Conservation (phyloP, 2,329 filamentous ascomycete genomes). For the Fusarium poae region DNA sequence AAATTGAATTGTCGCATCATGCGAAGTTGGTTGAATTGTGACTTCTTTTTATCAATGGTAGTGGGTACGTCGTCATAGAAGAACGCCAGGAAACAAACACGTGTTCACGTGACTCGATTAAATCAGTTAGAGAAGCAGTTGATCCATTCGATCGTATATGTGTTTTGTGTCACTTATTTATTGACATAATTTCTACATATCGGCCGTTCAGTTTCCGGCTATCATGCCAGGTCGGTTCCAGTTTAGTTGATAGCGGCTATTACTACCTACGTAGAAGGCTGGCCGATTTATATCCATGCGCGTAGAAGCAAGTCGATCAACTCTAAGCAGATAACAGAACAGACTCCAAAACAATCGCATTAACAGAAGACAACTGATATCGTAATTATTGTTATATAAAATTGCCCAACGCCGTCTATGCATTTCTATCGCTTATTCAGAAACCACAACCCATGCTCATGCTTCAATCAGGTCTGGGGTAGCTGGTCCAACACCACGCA, state of each 20-base stretch:
- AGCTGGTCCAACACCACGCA: conserved; percentile 86
- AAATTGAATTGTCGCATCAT: conserved; percentile 32
- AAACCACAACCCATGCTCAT: conserved; percentile 24
- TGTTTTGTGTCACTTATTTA: background rate
- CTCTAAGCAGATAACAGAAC: background rate
- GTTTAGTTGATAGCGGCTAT: too few relatives aligned
- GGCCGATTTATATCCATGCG: too few relatives aligned
- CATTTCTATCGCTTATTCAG: conserved; percentile 20
- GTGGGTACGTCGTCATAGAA: conserved; percentile 38
- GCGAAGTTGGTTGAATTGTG: background rate
- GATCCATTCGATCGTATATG: background rate
- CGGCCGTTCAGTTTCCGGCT: background rate
- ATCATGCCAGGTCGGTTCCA: too few relatives aligned
- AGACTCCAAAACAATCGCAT: background rate
- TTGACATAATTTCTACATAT: background rate
- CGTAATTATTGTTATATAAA: conserved; percentile 10
- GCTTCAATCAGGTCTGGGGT: conserved; percentile 74
- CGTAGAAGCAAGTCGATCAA: too few relatives aligned
- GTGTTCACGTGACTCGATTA: conserved; percentile 24
- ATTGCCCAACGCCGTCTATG: conserved; percentile 42
- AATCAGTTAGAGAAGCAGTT: background rate
- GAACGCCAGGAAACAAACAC: conserved; percentile 14
- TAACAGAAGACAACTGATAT: background rate
- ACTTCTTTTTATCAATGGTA: conserved; percentile 11
- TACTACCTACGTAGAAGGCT: too few relatives aligned